Evolutionary conservation across 2,329 filamentous ascomycete genomes (phyloP).

Genomic region (Chrysoporthe austroafricana): DNA sequence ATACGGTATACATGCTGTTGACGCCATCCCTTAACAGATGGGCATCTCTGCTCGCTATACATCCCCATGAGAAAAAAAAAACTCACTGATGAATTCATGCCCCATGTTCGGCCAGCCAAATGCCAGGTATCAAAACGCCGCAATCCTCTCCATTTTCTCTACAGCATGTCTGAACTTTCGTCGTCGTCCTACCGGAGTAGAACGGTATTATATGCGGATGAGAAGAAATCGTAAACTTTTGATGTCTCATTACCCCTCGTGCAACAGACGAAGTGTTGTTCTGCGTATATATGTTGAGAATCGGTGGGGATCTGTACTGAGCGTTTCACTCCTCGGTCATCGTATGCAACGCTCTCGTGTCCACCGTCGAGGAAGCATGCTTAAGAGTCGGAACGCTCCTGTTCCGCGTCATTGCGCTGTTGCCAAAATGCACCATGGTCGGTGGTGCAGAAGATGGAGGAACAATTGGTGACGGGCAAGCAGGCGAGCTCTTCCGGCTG

Average conservation of each 20-base stretch:
- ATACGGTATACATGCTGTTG: background rate
- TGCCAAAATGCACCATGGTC: constrained; percentile 17
- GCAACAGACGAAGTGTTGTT: background rate
- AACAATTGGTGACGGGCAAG: constrained; percentile 1
- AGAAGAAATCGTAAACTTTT: background rate
- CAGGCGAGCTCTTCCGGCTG: constrained; percentile 25
- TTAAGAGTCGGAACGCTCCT: constrained; percentile 21
- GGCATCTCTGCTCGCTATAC: constrained; percentile 15
- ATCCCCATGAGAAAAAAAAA: background rate
- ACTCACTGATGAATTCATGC: constrained; percentile 10
- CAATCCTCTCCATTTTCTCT: background rate
- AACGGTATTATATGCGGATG: constrained; percentile 6
- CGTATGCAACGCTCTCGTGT: constrained; percentile 22
- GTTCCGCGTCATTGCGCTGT: constrained; percentile 8
- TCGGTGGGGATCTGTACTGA: background rate
- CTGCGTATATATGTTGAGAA: background rate
- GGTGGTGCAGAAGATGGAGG: constrained; percentile 25
- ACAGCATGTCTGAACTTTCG: background rate
- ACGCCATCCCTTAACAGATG: constrained; percentile 1
- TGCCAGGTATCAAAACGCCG: background rate
- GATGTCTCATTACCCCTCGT: background rate
- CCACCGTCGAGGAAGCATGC: constrained; percentile 23
- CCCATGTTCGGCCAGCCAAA: background rate
- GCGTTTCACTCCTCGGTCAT: constrained; percentile 23
- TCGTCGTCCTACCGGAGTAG: background rate